Evolutionary conservation across 257 asterid species (phyloP).

Genomic region (Solanum lycopersicoides): DNA sequence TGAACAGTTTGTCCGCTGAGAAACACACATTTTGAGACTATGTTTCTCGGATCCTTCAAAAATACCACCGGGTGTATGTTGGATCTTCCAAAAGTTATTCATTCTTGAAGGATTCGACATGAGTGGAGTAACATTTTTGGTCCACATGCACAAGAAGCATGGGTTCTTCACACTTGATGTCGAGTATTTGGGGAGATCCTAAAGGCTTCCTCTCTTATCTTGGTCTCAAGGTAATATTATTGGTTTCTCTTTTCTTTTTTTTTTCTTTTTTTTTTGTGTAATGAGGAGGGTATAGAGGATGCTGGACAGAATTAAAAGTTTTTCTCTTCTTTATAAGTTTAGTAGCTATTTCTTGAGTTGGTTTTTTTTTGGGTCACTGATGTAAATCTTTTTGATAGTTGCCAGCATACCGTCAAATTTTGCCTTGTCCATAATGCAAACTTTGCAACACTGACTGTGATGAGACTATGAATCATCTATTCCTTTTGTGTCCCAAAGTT

Average conservation of each 20-base stretch:
- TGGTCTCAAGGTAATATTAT: constrained; percentile 46
- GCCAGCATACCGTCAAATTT: not conserved
- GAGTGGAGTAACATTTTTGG: constrained; percentile 3
- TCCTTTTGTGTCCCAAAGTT: not conserved
- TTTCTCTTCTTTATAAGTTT: too few species aligned
- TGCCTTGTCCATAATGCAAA: not conserved
- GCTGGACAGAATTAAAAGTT: too few species aligned
- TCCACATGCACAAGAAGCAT: constrained; percentile 86
- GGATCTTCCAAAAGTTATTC: not conserved
- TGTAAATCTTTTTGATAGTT: too few species aligned
- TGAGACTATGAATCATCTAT: not conserved
- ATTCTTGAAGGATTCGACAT: not conserved
- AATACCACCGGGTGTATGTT: not conserved
- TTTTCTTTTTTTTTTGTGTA: too few species aligned
- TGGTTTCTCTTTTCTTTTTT: not conserved
- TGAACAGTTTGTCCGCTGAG: not conserved
- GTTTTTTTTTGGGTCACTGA: too few species aligned
- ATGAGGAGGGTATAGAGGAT: too few species aligned
- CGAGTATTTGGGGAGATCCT: constrained; percentile 72
- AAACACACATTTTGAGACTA: not conserved
- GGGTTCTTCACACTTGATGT: constrained; percentile 85
- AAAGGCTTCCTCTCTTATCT: constrained; percentile 77
- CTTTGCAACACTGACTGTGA: not conserved
- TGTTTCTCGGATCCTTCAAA: not conserved
- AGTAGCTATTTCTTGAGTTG: too few species aligned